Conservation (phyloP, 2,329 filamentous ascomycete species). For the Venturia asperata region DNA sequence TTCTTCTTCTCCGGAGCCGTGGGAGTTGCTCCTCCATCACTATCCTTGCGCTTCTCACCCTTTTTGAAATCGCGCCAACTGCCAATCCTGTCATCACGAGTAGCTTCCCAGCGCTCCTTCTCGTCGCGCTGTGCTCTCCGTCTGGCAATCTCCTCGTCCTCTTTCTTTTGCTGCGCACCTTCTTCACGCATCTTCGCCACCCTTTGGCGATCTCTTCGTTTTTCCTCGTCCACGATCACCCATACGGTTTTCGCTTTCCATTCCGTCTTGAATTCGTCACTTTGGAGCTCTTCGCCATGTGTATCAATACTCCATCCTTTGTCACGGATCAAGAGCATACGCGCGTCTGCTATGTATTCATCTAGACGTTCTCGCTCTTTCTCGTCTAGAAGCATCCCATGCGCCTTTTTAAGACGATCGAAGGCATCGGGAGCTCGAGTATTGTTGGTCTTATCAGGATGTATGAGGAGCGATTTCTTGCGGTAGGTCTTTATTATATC, state of each 20-base stretch:
- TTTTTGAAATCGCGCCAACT: constrained; percentile 94
- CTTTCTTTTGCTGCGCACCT: constrained; percentile 76
- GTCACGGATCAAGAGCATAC: constrained; percentile 89
- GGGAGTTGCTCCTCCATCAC: constrained; percentile 24
- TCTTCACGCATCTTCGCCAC: constrained; percentile 97
- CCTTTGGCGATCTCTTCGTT: constrained; percentile 72
- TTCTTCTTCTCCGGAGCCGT: constrained; percentile 31
- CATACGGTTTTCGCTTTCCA: constrained; percentile 88
- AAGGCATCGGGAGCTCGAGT: constrained; percentile 88
- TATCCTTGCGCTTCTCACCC: constrained; percentile 46
- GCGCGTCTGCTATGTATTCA: constrained; percentile 91
- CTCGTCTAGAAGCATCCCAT: constrained; percentile 86
- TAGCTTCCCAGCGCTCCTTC: constrained; percentile 92
- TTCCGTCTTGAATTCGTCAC: constrained; percentile 70
- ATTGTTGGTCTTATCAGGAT: constrained; percentile 96
- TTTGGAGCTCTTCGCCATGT: constrained; percentile 69
- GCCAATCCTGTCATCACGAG: constrained; percentile 80
- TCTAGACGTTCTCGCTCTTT: constrained; percentile 81
- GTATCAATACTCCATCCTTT: constrained; percentile 81
- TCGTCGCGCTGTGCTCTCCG: constrained; percentile 64
- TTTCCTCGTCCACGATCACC: constrained; percentile 89
- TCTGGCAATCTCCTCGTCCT: constrained; percentile 73
- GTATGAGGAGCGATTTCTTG: constrained; percentile 97
- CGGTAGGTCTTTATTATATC: constrained; percentile 94
- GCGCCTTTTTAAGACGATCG: constrained; percentile 91